These are phyloP conservation scores for Rhodocollybia butyracea DNA, from an alignment of 768 basidiomycete genomes.

Conservation along the genomic window DNA sequence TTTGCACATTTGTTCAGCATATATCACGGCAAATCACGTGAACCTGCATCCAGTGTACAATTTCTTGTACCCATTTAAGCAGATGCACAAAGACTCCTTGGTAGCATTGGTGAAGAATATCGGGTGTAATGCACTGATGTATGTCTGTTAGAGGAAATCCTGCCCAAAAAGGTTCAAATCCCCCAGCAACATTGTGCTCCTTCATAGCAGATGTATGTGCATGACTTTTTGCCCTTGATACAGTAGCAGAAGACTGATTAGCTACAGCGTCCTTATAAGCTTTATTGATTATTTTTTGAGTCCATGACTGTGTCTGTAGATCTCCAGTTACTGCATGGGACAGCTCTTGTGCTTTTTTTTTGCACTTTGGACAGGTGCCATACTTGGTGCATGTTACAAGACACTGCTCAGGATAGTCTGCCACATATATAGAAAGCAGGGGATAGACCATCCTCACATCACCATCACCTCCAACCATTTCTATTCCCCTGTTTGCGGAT, in stretches of 20 bases:
- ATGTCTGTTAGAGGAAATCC: too few relatives aligned
- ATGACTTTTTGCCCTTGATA: neutral
- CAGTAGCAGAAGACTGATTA: neutral
- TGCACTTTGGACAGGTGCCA: conserved; percentile 4
- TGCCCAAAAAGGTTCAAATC: neutral
- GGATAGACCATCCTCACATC: neutral
- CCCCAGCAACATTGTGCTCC: too few relatives aligned
- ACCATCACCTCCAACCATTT: too few relatives aligned
- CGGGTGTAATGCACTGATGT: too few relatives aligned
- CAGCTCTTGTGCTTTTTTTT: neutral
- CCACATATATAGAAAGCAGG: conserved; percentile 3
- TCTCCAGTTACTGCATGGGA: neutral
- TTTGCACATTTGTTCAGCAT: too few relatives aligned
- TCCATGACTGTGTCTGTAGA: neutral
- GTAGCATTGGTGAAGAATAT: too few relatives aligned
- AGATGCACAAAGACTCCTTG: too few relatives aligned
- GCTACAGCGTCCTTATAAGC: neutral
- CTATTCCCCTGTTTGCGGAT: neutral
- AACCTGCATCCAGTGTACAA: too few relatives aligned
- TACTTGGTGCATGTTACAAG: conserved; percentile 2
- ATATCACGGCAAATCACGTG: too few relatives aligned
- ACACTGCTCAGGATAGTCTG: conserved; percentile 8
- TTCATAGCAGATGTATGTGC: neutral
- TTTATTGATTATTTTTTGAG: neutral
- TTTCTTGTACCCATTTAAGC: neutral